Evolutionary conservation across 2,329 filamentous ascomycete genomes (phyloP), one percentile per base, ranked within the genome.

Genomic region (Pseudocercospora ulei): DNA sequence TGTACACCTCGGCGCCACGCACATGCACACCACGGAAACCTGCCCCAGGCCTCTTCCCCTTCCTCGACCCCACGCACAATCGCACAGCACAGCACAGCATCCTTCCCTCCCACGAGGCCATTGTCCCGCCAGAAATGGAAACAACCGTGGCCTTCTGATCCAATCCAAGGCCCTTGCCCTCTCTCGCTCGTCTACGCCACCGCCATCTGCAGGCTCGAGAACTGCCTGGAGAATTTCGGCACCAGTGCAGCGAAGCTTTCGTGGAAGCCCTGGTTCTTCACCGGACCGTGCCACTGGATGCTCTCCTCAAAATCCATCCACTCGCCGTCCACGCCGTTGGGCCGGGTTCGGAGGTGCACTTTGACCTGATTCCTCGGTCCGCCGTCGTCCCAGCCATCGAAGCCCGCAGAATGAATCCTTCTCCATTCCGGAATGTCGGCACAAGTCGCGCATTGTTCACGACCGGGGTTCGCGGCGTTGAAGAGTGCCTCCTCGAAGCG

Each of bases 351-450:
- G 5, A 56, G 22, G 9, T 41, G 39, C 14, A 47, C 46, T 18
- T 38, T 45, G 17, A 56, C 51, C 12, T 40, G 35, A 14, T 44
- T 49, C 6, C 39, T 40, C 14, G 13, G 38, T n/a, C 39, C 23
- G 7, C 41, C 39, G 12, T 48, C 26, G 9, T 49, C 43, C 48
- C 49, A 54, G 3, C 48, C 45, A 24, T 56, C 50, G 20, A 57
- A 52, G 1, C 42, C 47, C 7, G 49, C 42, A 7, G 39, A 44
- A 31, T 56, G 51, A 2, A 57, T 41, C 4, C 56, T 48, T 17
- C 49, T 46, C 54, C 54, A 57, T 18, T 58, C 56, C 12, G 55
- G 55, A 8, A 58, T 53, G 19, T 58, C 56, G 19, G 44, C 39
- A 9, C 30, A 33, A 8, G 30, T 33, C n/a, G 30, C 30, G 5